phyloP scores from a whole-genome alignment of 2,329 filamentous ascomycete species.

The Seiridium unicorne region DNA sequence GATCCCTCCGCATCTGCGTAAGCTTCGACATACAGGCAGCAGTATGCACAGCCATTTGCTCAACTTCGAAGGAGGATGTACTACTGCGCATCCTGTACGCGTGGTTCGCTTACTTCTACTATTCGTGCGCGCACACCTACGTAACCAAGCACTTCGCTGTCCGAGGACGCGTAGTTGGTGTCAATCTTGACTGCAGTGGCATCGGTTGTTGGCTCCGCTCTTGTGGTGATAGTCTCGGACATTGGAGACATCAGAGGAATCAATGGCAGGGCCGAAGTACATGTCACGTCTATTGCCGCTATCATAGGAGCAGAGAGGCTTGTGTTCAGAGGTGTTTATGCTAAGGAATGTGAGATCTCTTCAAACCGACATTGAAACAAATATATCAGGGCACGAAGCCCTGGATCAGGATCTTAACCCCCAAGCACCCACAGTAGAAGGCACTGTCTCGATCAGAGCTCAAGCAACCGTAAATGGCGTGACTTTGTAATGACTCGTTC shows the following conservation, averaged over 20 bases:
- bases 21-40: background rate
- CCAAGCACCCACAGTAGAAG: too few relatives aligned
- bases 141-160: slow-evolving; percentile 4
- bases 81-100: background rate
- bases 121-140: background rate
- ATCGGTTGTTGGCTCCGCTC: background rate
- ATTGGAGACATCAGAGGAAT: background rate
- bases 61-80: background rate
- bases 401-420: too few relatives aligned
- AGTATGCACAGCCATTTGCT: background rate
- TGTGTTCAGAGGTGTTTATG: too few relatives aligned
- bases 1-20: too few relatives aligned
- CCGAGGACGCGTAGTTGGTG: background rate
- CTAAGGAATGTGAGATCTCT: too few relatives aligned
- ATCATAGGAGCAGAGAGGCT: too few relatives aligned
- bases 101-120: slow-evolving; percentile 2
- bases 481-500: background rate
- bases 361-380: too few relatives aligned
- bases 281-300: too few relatives aligned
- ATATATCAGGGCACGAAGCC: too few relatives aligned
- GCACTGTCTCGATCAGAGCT: too few relatives aligned
- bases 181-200: background rate
- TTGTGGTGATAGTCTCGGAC: background rate
- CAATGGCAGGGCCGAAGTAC: too few relatives aligned
- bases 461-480: too few relatives aligned